Percentiles rank a stretch among this genome's conserved stretches.
These are phyloP conservation scores for Cystobasidium pallidum DNA, from an alignment of 1,284 basidiomycete species.

Conservation along the genomic window DNA sequence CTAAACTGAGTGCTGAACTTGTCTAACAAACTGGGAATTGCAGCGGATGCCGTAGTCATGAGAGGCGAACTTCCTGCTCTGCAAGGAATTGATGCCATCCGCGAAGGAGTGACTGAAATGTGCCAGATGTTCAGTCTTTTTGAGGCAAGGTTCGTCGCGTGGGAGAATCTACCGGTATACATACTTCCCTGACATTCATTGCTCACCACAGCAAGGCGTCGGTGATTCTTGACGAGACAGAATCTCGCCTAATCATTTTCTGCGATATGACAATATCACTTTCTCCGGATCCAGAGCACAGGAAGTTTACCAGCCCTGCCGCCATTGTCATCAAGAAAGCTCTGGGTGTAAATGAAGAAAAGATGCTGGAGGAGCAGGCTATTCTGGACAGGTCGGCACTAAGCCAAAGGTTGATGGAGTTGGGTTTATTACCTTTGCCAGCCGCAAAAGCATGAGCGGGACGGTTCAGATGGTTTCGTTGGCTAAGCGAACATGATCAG, in stretches of 20 bases:
- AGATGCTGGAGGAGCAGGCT: conserved; percentile 18
- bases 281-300: conserved; percentile 14
- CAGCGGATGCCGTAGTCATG: not conserved
- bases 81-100: not conserved
- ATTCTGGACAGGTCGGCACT: not conserved
- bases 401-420: not conserved
- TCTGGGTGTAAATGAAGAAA: conserved; percentile 18
- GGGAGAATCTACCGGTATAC: no score
- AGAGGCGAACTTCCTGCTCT: conserved; percentile 8
- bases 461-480: not conserved
- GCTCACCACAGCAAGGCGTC: not conserved
- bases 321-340: conserved; percentile 13
- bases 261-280: conserved; percentile 3
- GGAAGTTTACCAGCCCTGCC: not conserved
- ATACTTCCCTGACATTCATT: no score
- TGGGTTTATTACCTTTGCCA: not conserved
- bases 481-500: not conserved
- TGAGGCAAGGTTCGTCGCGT: not conserved
- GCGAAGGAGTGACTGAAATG: not conserved
- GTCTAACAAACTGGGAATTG: no score
- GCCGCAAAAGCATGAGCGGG: not conserved
- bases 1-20: not conserved
- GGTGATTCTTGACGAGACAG: not conserved
- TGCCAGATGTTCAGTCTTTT: conserved; percentile 4
- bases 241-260: not conserved